Conservation (phyloP, 495 filamentous ascomycete genomes). For the Zalerion maritima region DNA sequence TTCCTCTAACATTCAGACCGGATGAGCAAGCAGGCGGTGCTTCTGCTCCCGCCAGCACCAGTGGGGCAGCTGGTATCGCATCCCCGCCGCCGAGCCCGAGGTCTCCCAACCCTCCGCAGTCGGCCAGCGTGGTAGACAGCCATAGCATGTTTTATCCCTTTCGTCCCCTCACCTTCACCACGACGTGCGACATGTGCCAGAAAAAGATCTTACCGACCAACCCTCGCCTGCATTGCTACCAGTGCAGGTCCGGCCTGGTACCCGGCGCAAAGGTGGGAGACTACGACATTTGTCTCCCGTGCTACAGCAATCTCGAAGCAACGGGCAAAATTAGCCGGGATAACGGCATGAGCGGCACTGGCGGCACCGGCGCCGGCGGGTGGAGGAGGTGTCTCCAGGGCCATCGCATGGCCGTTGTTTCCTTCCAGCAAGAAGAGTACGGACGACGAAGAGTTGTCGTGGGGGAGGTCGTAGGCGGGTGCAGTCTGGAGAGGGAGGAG, state of each 20-base stretch:
- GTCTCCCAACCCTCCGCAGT: constrained; percentile 2
- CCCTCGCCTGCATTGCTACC: constrained; percentile 58
- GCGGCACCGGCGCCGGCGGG: constrained; percentile 59
- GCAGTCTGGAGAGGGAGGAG: constrained; percentile 41
- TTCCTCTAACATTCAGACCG: constrained; percentile 41
- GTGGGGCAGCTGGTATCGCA: not conserved
- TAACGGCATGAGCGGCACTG: constrained; percentile 58
- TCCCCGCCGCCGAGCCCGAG: constrained; percentile 1
- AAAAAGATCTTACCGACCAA: constrained; percentile 51
- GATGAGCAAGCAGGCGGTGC: no score
- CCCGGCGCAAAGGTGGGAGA: constrained; percentile 50
- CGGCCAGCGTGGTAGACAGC: no score
- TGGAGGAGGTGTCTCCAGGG: constrained; percentile 67
- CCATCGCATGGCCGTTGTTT: constrained; percentile 76
- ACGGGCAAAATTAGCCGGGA: constrained; percentile 49
- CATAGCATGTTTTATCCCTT: constrained; percentile 24
- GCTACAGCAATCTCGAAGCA: constrained; percentile 52
- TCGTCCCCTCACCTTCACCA: constrained; percentile 49
- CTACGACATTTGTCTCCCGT: constrained; percentile 68
- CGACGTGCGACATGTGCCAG: constrained; percentile 60
- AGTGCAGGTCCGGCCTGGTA: constrained; percentile 19
- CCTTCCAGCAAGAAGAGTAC: constrained; percentile 48
- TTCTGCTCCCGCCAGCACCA: constrained; percentile 6
- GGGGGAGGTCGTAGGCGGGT: constrained; percentile 60
- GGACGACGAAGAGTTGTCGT: constrained; percentile 43